A percentile compares a stretch with the other conserved stretches of the same genome.
Conservation (phyloP, 345 rosid species). For the Eucalyptus melliodora region DNA sequence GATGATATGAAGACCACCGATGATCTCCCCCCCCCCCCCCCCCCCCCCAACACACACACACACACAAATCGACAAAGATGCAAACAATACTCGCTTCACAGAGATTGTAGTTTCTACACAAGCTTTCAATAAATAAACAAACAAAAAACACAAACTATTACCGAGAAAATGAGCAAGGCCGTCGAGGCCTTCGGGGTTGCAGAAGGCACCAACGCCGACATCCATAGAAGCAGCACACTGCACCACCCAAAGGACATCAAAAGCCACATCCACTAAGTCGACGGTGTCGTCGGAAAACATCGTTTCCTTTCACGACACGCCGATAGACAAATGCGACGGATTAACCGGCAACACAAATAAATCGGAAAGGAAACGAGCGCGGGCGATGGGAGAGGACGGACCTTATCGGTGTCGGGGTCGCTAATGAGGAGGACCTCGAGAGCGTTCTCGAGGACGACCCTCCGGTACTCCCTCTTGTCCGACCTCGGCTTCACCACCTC, state of each 20-base stretch:
- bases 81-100: no score
- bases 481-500: slow-evolving; percentile 64
- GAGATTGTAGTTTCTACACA: no score
- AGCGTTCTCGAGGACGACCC: slow-evolving; percentile 54
- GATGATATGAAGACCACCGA: background rate
- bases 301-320: background rate
- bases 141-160: background rate
- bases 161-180: slow-evolving; percentile 96
- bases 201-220: slow-evolving; percentile 68
- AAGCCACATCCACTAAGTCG: background rate
- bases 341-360: background rate
- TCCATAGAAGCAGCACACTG: slow-evolving; percentile 95
- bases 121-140: no score
- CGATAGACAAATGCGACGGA: background rate
- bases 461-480: slow-evolving; percentile 59
- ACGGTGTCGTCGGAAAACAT: background rate
- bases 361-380: no score
- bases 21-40: background rate
- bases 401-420: slow-evolving; percentile 93
- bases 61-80: background rate
- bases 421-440: slow-evolving; percentile 71
- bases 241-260: background rate
- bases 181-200: slow-evolving; percentile 74
- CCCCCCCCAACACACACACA: no score
- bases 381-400: background rate